Evolutionary conservation across 2,329 filamentous ascomycete species (phyloP).

Genomic region (Pleomassaria siparia): DNA sequence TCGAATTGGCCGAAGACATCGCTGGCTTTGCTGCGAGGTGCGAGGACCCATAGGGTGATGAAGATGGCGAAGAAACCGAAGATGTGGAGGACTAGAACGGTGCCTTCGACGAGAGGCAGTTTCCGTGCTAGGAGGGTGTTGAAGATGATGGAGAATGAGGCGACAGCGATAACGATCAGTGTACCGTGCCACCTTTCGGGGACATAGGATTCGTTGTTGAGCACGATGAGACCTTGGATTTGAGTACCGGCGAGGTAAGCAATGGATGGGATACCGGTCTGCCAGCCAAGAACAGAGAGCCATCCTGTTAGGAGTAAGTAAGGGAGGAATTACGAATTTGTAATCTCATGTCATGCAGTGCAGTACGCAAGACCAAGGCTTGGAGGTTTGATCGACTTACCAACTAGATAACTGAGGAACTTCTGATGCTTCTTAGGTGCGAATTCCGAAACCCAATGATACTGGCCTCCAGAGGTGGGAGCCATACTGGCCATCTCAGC

Average conservation of each 20-base stretch:
- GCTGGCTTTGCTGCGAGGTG: conserved; percentile 25
- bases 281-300: conserved; percentile 49
- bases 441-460: conserved; percentile 35
- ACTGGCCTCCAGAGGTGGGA: conserved; percentile 5
- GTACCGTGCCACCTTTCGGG: conserved; percentile 20
- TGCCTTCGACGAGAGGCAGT: conserved; percentile 51
- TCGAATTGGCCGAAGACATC: conserved; percentile 43
- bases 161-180: conserved; percentile 1
- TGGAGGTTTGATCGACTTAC: conserved; percentile 12
- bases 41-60: conserved; percentile 16
- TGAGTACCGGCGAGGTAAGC: conserved; percentile 32
- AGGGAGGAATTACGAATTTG: not conserved
- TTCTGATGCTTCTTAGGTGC: conserved; percentile 30
- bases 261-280: conserved; percentile 37
- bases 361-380: not conserved
- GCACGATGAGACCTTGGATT: conserved; percentile 36
- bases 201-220: conserved; percentile 44
- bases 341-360: not conserved
- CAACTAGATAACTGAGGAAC: conserved; percentile 33
- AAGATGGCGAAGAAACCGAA: conserved; percentile 51
- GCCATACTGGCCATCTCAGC: conserved; percentile 32
- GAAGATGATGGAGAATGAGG: conserved; percentile 28
- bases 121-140: conserved; percentile 49
- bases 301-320: conserved; percentile 41
- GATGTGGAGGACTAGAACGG: conserved; percentile 49